These are phyloP conservation scores for Xylariaceae sp. DNA, from an alignment of 2,329 filamentous ascomycete genomes.

Conservation along the genomic window DNA sequence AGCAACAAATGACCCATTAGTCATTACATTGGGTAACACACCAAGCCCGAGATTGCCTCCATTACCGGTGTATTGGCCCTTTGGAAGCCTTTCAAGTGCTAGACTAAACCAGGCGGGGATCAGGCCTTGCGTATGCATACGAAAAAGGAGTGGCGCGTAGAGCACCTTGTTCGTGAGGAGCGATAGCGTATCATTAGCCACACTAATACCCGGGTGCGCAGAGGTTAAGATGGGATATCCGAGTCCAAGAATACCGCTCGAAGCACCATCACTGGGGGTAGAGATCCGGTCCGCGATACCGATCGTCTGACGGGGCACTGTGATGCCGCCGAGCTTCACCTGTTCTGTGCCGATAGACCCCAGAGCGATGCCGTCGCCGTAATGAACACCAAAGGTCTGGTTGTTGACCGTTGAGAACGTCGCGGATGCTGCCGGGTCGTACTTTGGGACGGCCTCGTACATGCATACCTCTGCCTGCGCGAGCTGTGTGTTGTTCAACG, in stretches of 20 bases:
- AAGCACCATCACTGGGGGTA: not conserved
- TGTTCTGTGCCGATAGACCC: conserved; percentile 8
- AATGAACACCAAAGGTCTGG: not conserved
- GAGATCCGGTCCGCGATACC: conserved; percentile 1
- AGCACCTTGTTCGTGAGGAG: conserved; percentile 10
- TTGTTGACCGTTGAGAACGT: not conserved
- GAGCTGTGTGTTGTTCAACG: not conserved
- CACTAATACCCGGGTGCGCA: not conserved
- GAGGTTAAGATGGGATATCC: conserved; percentile 1
- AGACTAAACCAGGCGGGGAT: conserved; percentile 5
- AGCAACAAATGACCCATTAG: conserved; percentile 1
- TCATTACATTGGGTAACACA: not conserved
- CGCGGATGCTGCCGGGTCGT: not conserved
- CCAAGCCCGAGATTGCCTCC: conserved; percentile 2
- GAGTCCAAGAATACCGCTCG: conserved; percentile 10
- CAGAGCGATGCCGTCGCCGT: conserved; percentile 8
- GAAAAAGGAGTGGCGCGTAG: conserved; percentile 3
- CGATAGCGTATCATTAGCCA: conserved; percentile 8
- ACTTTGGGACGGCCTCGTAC: not conserved
- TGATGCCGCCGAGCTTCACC: conserved; percentile 1
- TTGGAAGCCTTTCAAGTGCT: conserved; percentile 1
- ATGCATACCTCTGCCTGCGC: not conserved
- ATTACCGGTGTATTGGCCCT: not conserved
- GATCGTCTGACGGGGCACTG: not conserved
- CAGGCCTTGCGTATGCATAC: conserved; percentile 6